A percentile compares a stretch with the other conserved stretches of the same genome.
Conservation (phyloP, 768 basidiomycete genomes). For the Pisolithus albus region DNA sequence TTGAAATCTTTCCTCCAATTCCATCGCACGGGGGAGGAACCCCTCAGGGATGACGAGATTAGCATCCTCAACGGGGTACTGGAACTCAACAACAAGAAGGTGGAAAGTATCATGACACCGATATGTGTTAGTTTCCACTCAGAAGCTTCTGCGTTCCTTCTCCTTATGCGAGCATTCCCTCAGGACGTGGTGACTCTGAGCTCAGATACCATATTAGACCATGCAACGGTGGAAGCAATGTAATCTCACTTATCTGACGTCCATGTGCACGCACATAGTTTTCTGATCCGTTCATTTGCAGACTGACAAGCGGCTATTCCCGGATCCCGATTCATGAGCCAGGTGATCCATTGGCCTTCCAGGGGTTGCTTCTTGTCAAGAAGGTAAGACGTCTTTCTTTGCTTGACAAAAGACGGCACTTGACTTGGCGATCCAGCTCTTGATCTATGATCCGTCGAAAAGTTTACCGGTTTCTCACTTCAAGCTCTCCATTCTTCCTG, state of each 20-base stretch:
- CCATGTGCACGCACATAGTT: background rate
- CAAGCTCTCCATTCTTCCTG: conserved; percentile 76
- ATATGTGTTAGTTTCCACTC: conserved; percentile 52
- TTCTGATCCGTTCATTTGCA: conserved; percentile 20
- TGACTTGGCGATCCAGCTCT: conserved; percentile 44
- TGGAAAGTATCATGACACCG: conserved; percentile 76
- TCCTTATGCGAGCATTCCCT: background rate
- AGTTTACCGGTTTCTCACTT: conserved; percentile 69
- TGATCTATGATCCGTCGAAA: conserved; percentile 84
- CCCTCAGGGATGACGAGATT: conserved; percentile 74
- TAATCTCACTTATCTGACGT: conserved; percentile 27
- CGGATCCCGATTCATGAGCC: conserved; percentile 85
- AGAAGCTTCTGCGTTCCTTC: conserved; percentile 46
- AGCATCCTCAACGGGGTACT: conserved; percentile 74
- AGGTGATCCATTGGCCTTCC: conserved; percentile 59
- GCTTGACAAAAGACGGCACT: background rate
- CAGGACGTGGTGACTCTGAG: conserved; percentile 81
- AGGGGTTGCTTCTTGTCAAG: conserved; percentile 80
- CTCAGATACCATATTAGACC: conserved; percentile 72
- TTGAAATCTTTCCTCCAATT: conserved; percentile 75
- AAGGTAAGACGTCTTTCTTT: conserved; percentile 39
- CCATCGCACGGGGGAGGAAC: conserved; percentile 69
- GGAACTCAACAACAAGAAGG: conserved; percentile 71
- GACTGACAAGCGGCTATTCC: conserved; percentile 79
- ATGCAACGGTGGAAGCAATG: conserved; percentile 72